These are phyloP conservation scores for Diaporthe velutina DNA, from an alignment of 2,329 filamentous ascomycete genomes.

Conservation along the genomic window DNA sequence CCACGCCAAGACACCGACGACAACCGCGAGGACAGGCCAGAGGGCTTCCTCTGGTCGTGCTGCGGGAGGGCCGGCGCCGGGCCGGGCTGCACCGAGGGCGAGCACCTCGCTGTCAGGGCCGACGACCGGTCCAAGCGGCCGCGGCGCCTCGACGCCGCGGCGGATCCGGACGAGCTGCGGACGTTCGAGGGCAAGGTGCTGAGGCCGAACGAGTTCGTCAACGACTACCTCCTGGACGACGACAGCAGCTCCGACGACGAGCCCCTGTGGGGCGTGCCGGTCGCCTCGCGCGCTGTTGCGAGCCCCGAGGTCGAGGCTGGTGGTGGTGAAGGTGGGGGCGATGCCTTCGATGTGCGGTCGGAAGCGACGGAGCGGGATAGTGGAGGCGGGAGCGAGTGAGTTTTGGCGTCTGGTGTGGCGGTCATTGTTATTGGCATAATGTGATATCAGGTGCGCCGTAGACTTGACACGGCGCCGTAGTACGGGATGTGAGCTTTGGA, in stretches of 20 bases:
- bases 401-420: not conserved
- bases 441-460: not conserved
- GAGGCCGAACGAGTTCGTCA: conserved; percentile 36
- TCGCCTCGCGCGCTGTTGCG: not conserved
- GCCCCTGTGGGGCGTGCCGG: not conserved
- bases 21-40: conserved; percentile 25
- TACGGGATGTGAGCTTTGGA: not conserved
- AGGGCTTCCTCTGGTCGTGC: conserved; percentile 35
- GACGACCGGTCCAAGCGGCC: conserved; percentile 27
- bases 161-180: conserved; percentile 15
- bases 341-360: conserved; percentile 4
- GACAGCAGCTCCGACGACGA: not conserved
- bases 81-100: conserved; percentile 31
- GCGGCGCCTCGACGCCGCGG: not conserved
- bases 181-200: conserved; percentile 35
- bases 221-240: conserved; percentile 19
- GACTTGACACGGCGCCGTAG: too few species aligned
- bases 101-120: conserved; percentile 32
- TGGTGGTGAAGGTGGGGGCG: not conserved
- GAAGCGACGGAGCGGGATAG: conserved; percentile 25
- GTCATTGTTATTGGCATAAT: too few species aligned
- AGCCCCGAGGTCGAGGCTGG: not conserved
- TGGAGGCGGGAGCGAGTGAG: not conserved
- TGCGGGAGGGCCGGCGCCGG: conserved; percentile 24
- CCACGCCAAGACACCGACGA: not conserved